Evolutionary conservation across 306 rosid species (phyloP), one percentile per base, ranked within the genome.

Genomic region (Ochetophila trinervis): DNA sequence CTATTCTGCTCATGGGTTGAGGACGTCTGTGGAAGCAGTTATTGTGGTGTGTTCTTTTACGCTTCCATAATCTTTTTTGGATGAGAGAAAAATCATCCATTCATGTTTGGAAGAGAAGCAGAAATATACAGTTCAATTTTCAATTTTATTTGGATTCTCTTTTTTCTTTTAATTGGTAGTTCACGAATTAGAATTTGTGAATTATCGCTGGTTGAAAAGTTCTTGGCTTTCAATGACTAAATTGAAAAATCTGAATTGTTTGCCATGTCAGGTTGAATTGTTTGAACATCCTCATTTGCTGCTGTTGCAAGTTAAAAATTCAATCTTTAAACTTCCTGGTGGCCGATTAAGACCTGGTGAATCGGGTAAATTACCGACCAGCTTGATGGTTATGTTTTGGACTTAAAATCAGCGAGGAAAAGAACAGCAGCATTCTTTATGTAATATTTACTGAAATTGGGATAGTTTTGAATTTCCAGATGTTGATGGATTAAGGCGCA

Each of bases 241-340:
- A 13, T 34, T 11, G 34, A 52, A 36, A n/a, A 65, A 4, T 10
- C 7, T 52, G 4, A n/a, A 40, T 23, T 67, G 17, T 9, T 74
- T 63, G 52, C 68, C 57, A 58, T 54, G 67, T 74, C 84, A 92
- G 98, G 96, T 92, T 50, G 98, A 92, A 74, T 75, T 92, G 85
- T 92, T 92, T 80, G 85, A 87, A 63, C 93, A 92, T 74, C 98
- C 98, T 3, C 98, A 92, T 74, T 53, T 88, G 80, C 69, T 91
- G 77, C 22, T 91, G 48, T 78, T 87, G 76, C 97, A 88, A 91
- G 73, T 87, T 60, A 81, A 83, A 51, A 92, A 92, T 58, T 85
- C 93, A 70, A 57, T 79, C 59, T 84, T 80, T 68, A 85, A 82
- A 84, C 96, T 92, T 61, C 98, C 98, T 0, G 95, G 98, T 22